Percentiles rank a stretch among this genome's conserved stretches.
Evolutionary conservation across 805 yeast species (phyloP).

Genomic region (Debaryomyces prosopidis): DNA sequence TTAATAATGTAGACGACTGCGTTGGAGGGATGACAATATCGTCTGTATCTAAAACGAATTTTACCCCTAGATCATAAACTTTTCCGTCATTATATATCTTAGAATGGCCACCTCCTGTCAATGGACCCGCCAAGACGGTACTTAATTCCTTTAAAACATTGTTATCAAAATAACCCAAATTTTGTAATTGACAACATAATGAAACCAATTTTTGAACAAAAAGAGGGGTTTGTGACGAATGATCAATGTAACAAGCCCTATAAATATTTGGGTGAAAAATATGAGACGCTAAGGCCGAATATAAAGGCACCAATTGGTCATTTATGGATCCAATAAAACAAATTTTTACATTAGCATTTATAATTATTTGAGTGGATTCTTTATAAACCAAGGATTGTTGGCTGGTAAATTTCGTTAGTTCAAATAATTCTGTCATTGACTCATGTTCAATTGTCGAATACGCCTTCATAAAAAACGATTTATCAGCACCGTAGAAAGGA

Average conservation of each 20-base stretch:
- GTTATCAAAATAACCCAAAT: constrained; percentile 80
- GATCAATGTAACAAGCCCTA: constrained; percentile 87
- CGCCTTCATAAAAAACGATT: constrained; percentile 78
- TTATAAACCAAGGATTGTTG: constrained; percentile 70
- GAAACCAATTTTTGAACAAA: constrained; percentile 76
- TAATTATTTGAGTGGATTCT: constrained; percentile 62
- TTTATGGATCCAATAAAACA: constrained; percentile 86
- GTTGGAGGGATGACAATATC: constrained; percentile 47
- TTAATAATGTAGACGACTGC: background rate
- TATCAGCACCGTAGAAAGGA: constrained; percentile 89
- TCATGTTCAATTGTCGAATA: constrained; percentile 89
- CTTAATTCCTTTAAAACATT: constrained; percentile 86
- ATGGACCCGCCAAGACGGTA: constrained; percentile 71
- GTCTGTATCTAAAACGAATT: constrained; percentile 73
- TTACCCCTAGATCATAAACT: constrained; percentile 79
- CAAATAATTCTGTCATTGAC: constrained; percentile 82
- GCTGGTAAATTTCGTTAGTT: constrained; percentile 77
- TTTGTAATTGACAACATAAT: constrained; percentile 70
- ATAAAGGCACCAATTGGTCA: constrained; percentile 92
- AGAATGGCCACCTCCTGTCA: constrained; percentile 96
- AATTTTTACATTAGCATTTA: constrained; percentile 71
- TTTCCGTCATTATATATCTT: constrained; percentile 79
- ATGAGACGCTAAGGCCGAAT: constrained; percentile 82
- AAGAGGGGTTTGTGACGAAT: constrained; percentile 71
- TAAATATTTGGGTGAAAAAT: constrained; percentile 86